Evolutionary conservation across 257 asterid genomes (phyloP), one percentile per base, ranked within the genome.

Genomic region (Anisodus acutangulus): DNA sequence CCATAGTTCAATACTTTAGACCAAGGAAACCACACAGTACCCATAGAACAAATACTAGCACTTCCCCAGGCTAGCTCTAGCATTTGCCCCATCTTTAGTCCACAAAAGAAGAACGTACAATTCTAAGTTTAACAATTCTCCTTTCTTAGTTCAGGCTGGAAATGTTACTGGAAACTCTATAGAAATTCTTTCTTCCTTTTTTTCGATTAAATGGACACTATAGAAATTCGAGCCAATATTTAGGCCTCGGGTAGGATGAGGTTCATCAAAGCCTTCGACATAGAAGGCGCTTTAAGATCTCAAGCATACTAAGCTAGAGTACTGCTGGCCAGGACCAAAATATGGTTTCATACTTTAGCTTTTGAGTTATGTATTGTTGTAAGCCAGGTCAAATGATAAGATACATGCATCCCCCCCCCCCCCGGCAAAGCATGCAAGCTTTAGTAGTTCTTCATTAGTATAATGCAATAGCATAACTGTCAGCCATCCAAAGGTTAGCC

Each of bases 21-120:
- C 22, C 62, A 74, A 74, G 22, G 41, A 49, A 51, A 74, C 45
- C 81, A 74, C 41, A 47, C 81, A 76, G 41, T 74, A 49, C 62
- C 81, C 45, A 74, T 6, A 49, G 45, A 49, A 74, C 12, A 74
- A 47, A 49, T 49, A 74, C 43, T 22, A 19, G 81, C 43, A 76
- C 22, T 76, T 76, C 1, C 22, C 19, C 15, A 7, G 47, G 81
- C 26, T 8, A 26, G 81, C n/a, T 68, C 53, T 68, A 15, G 78
- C 78, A 37, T 68, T 68, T 37, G 26, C 53, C 53, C 78, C 78
- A 68, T 68, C 58, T 47, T 19, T 47, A 72, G 80, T 72, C 43
- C 80, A 72, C 59, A 47, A 47, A 72, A 5, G 59, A 72, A 72
- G 80, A 22, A 5, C 60, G 17, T 11, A 47, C 60, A 47, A 72